phyloP scores from a whole-genome alignment of 768 basidiomycete genomes.

The Polyporus arcularius region DNA sequence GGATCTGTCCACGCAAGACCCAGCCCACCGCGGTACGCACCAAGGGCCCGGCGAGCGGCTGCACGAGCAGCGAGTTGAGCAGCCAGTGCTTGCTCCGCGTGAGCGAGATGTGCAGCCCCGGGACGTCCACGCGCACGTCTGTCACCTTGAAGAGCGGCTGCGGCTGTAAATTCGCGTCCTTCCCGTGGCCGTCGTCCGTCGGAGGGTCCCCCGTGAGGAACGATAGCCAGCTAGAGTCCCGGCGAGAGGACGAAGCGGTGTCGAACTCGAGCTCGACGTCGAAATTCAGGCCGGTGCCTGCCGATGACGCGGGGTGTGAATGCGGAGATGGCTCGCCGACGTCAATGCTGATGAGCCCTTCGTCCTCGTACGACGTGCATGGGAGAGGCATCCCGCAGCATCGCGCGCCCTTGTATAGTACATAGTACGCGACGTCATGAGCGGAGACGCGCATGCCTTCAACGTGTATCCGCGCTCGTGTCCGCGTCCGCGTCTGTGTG shows the following conservation, averaged over 20 bases:
- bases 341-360: constrained; percentile 28
- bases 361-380: constrained; percentile 27
- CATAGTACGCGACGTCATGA: constrained; percentile 27
- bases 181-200: neutral
- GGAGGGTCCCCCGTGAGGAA: neutral
- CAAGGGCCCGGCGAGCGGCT: constrained; percentile 26
- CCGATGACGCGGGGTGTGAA: neutral
- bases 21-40: constrained; percentile 12
- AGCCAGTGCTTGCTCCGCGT: constrained; percentile 30
- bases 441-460: constrained; percentile 29
- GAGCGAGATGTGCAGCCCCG: constrained; percentile 23
- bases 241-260: neutral
- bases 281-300: constrained; percentile 16
- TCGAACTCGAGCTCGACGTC: constrained; percentile 22
- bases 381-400: constrained; percentile 4
- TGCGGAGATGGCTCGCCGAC: constrained; percentile 13
- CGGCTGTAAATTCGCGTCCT: neutral
- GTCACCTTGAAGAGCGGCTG: constrained; percentile 24
- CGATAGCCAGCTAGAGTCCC: neutral
- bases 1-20: constrained; percentile 23
- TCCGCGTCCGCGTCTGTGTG: constrained; percentile 7
- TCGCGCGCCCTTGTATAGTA: constrained; percentile 21
- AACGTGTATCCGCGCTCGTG: constrained; percentile 18
- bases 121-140: constrained; percentile 24
- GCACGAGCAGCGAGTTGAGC: constrained; percentile 29